Base-by-base conservation (phyloP, 371 early-diverging fungal genomes). In the Cokeromyces recurvatus region DNA sequence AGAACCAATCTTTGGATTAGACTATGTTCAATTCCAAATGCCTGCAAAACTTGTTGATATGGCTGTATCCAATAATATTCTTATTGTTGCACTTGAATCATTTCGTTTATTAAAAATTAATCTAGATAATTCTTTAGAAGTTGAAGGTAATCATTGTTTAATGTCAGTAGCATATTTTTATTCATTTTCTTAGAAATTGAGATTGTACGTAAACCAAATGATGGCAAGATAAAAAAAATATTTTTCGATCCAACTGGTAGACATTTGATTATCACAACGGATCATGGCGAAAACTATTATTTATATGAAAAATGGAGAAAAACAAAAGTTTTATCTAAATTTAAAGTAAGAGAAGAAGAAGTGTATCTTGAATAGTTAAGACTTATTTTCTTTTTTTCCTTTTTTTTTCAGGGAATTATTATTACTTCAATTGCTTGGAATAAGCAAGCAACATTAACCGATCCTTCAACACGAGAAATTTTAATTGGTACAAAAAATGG, bases 361-460 rank as follows among this genome's bases (percentile, higher is more conserved):
- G n/a, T n/a, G n/a, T n/a, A n/a, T n/a, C n/a, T n/a, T 22, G 5
- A 21, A 15, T 12, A 17, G 9, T 1, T 23, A 23, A 38, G 23
- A 40, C 22, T 37, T 3, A 23, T 43, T 12, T 22, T 39, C 21
- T 31, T 31, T 40, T 17, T n/a, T n/a, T n/a, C n/a, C n/a, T n/a
- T n/a, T n/a, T 39, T n/a, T n/a, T n/a, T n/a, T 0, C 54, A 91
- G 90, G 89, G 89, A 0, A 62, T 90, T 38, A 68, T 79, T 6
- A 81, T 94, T 32, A 84, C 90, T 27, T 88, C 91, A 0, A 80
- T 95, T 15, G 94, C 92, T 1, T 95, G 94, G 94, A 93, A 89
- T 43, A 83, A 84, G 47, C 82, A 70, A 37, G 66, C 77, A n/a
- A 66, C 65, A 5, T 60, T 75, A 19, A 60, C 67, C 0, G 78